phyloP scores from a whole-genome alignment of 2,329 filamentous ascomycete genomes.

The Fusarium robinianum region DNA sequence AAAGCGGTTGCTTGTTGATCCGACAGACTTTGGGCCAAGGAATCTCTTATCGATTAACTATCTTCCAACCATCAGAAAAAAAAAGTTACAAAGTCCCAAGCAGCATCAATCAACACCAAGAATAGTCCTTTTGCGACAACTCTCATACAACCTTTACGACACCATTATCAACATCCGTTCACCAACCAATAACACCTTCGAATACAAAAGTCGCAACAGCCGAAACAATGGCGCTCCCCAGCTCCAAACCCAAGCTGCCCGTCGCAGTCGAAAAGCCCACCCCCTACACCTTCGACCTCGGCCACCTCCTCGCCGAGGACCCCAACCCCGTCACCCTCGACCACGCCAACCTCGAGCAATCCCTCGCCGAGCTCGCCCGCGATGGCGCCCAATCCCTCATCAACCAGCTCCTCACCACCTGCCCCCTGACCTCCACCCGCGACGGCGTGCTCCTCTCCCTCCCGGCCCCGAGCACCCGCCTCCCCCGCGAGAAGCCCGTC shows the following conservation, averaged over 20 bases:
- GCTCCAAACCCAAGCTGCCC: slow-evolving; percentile 56
- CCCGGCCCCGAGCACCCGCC: slow-evolving; percentile 67
- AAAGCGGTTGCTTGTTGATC: slow-evolving; percentile 36
- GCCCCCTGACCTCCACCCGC: slow-evolving; percentile 71
- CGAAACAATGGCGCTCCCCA: slow-evolving; percentile 43
- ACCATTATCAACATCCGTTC: not conserved
- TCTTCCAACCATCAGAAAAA: no score
- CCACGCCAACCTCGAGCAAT: slow-evolving; percentile 61
- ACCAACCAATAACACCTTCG: not conserved
- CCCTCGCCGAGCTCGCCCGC: slow-evolving; percentile 74
- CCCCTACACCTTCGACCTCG: slow-evolving; percentile 91
- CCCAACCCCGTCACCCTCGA: slow-evolving; percentile 75
- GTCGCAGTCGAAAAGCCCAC: slow-evolving; percentile 79
- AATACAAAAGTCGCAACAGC: no score
- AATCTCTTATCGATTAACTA: slow-evolving; percentile 31
- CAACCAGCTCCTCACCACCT: slow-evolving; percentile 91
- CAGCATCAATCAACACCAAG: slow-evolving; percentile 13
- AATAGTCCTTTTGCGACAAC: slow-evolving; percentile 13
- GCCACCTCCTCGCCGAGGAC: slow-evolving; percentile 83
- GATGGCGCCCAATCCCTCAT: slow-evolving; percentile 91
- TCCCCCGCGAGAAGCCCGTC: slow-evolving; percentile 92
- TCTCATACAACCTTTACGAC: slow-evolving; percentile 1
- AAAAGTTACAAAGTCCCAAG: slow-evolving; percentile 35
- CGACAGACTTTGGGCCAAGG: slow-evolving; percentile 27
- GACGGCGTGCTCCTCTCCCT: slow-evolving; percentile 79